Percentiles rank a stretch among this genome's conserved stretches.
phyloP scores from a whole-genome alignment of 2,329 filamentous ascomycete species.

The Talaromyces marneffei region DNA sequence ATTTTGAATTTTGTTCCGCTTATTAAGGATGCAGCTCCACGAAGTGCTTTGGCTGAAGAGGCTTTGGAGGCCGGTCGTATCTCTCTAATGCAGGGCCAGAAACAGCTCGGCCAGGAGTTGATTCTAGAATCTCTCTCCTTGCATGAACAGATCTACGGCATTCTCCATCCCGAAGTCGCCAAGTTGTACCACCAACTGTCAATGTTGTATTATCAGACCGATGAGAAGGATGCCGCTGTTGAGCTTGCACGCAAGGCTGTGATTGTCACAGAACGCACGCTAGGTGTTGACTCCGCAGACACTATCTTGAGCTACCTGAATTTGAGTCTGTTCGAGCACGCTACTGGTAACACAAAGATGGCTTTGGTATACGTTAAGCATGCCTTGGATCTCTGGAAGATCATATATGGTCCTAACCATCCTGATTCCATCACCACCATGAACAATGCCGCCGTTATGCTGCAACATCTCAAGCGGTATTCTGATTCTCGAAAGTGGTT shows the following conservation, averaged over 20 bases:
- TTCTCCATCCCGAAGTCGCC: conserved; percentile 92
- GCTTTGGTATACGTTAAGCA: conserved; percentile 89
- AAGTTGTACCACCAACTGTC: conserved; percentile 91
- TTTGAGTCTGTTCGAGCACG: conserved; percentile 87
- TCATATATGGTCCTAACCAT: conserved; percentile 89
- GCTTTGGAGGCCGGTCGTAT: conserved; percentile 92
- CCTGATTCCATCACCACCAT: conserved; percentile 97
- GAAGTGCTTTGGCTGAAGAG: conserved; percentile 87
- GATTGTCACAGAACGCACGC: conserved; percentile 88
- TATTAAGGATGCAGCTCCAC: conserved; percentile 88
- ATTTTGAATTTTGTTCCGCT: conserved; percentile 89
- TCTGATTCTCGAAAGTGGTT: conserved; percentile 96
- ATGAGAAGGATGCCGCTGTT: conserved; percentile 92
- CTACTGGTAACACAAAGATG: conserved; percentile 78
- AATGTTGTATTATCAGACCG: conserved; percentile 94
- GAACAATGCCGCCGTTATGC: conserved; percentile 98
- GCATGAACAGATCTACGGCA: conserved; percentile 97
- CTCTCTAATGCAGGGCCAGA: conserved; percentile 91
- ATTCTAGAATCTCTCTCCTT: conserved; percentile 92
- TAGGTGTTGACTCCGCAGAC: conserved; percentile 89
- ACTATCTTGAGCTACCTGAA: conserved; percentile 95
- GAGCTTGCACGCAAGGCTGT: conserved; percentile 95
- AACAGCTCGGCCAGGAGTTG: conserved; percentile 91
- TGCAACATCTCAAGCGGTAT: conserved; percentile 91
- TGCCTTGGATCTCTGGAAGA: conserved; percentile 90